Evolutionary conservation across 495 filamentous ascomycete genomes (phyloP).

Genomic region (Trichoderma orchidacearum): DNA sequence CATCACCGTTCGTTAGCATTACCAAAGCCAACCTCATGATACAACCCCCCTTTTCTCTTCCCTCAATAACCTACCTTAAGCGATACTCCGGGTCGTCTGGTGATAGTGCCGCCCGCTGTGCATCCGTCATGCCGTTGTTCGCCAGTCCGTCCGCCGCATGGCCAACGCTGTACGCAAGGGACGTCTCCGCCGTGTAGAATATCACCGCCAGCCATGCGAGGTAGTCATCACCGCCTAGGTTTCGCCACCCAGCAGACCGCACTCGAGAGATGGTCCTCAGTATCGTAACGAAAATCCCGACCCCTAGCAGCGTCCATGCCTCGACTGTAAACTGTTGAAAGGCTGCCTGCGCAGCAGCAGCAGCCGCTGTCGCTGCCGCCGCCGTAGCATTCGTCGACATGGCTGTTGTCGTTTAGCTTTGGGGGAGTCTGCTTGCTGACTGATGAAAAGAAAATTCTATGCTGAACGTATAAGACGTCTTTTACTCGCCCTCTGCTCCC

Average conservation of each 20-base stretch:
- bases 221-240: conserved; percentile 24
- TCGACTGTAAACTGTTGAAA: conserved; percentile 23
- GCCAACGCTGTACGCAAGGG: conserved; percentile 22
- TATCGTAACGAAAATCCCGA: conserved; percentile 19
- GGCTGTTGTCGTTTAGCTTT: not conserved
- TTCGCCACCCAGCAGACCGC: conserved; percentile 17
- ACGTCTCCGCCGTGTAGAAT: conserved; percentile 22
- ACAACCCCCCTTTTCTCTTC: not conserved
- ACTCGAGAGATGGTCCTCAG: conserved; percentile 22
- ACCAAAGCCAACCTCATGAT: not conserved
- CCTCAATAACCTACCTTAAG: conserved; percentile 10
- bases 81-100: conserved; percentile 33
- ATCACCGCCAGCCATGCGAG: conserved; percentile 23
- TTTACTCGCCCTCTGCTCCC: no score
- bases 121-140: conserved; percentile 48
- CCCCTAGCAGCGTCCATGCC: conserved; percentile 29
- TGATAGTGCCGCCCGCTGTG: conserved; percentile 27
- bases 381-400: conserved; percentile 5
- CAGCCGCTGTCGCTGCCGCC: conserved; percentile 15
- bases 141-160: conserved; percentile 39
- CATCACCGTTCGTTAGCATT: conserved; percentile 5
- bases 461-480: no score
- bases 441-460: no score
- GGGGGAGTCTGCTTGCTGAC: no score
- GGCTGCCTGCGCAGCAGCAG: conserved; percentile 16